Evolutionary conservation across 2,329 filamentous ascomycete species (phyloP), one percentile per base, ranked within the genome.

Genomic region (Diaporthe citrichinensis): DNA sequence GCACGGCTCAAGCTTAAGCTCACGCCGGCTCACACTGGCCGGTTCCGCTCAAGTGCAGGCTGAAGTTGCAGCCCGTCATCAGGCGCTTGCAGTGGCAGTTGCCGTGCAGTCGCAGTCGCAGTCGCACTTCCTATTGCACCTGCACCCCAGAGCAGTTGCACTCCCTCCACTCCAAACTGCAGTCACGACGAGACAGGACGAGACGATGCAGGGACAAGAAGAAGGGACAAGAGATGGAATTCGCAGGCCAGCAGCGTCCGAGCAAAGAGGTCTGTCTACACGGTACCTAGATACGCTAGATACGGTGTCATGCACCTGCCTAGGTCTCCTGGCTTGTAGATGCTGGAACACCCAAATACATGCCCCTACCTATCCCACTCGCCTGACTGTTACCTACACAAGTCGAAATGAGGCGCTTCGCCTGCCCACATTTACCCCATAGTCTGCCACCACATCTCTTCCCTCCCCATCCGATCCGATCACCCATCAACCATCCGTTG

Each of bases 31-130:
- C 71, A 61, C 53, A n/a, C 71, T 41, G 59, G 55, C 71, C 61
- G 58, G 71, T 65, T 73, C 61, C 36, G 71, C 59, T 20, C 44
- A 65, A 62, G 71, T 34, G 46, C 71, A 55, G 61, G 71, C 71
- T 73, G 71, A 73, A 65, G 46, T 67, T 73, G 71, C 71, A 61
- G 71, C 71, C 71, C 71, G 71, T 73, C 71, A 55, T 55, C 71
- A 55, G 71, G 71, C 58, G 71, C 71, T 73, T 65, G 71, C 58
- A 55, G 49, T 62, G 46, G 58, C 31, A 61, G 57, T 49, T 34
- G 55, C 34, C 28, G 57, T 49, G 53, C 51, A 28, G 25, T n/a
- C 10, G 36, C 69, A 17, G 71, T 41, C 6, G 44, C 28, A 44
- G 31, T 51, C 34, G 36, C 31, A 34, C 9, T n/a, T 53, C 15